These are phyloP conservation scores for Pyrus bretschneideri DNA, from an alignment of 306 rosid genomes.

Conservation along the genomic window DNA sequence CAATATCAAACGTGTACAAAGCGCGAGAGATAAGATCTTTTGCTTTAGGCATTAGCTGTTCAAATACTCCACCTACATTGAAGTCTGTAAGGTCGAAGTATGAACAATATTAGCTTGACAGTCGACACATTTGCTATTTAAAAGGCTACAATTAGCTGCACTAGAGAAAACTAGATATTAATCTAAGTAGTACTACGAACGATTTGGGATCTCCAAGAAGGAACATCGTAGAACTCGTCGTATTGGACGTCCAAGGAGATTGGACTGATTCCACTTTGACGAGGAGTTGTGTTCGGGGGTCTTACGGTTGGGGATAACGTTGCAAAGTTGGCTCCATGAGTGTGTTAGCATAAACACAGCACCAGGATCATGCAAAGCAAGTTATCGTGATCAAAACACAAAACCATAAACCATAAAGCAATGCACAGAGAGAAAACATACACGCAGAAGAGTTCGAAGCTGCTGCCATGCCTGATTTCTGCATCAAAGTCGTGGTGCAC, in stretches of 20 bases:
- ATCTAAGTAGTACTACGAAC: constrained; percentile 3
- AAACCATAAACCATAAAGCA: too few species aligned
- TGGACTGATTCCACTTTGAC: constrained; percentile 64
- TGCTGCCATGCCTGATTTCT: too few species aligned
- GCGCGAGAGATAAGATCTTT: constrained; percentile 12
- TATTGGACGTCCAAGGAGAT: constrained; percentile 54
- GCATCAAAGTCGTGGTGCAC: too few species aligned
- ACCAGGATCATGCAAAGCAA: too few species aligned
- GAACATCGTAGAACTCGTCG: constrained; percentile 50
- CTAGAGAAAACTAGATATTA: background rate
- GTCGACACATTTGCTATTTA: too few species aligned
- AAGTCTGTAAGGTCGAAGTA: background rate
- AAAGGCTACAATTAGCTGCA: too few species aligned
- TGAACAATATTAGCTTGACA: too few species aligned
- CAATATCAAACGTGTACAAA: constrained; percentile 38
- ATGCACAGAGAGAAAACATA: too few species aligned
- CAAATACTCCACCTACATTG: constrained; percentile 24
- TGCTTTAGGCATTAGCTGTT: constrained; percentile 25
- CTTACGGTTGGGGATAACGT: constrained; percentile 63
- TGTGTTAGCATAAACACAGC: background rate
- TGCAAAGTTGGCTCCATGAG: constrained; percentile 64
- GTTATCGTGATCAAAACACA: too few species aligned
- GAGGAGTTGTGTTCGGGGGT: constrained; percentile 50
- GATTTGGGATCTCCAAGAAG: constrained; percentile 30
- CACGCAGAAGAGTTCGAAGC: too few species aligned